Evolutionary conservation across 768 basidiomycete genomes (phyloP), one percentile per base, ranked within the genome.

Genomic region (Panellus pusillus): DNA sequence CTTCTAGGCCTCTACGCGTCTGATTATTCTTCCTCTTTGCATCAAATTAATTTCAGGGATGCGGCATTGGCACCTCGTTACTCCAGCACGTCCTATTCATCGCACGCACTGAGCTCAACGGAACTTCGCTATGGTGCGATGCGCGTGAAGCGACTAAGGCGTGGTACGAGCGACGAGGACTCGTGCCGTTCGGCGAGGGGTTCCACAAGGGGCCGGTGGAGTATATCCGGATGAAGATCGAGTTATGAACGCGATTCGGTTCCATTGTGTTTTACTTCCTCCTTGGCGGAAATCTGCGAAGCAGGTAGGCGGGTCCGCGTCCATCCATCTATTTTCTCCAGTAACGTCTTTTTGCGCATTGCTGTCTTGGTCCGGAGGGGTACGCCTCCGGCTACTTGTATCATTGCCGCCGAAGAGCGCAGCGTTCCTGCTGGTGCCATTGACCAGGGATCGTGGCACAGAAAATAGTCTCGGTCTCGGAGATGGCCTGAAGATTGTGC

Each of bases 171-270:
- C 78, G 72, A 54, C 74, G 79, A 52, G 82, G 80, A 3, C 70
- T 85, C 65, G 44, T 62, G 19, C 55, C 69, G n/a, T 80, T 83
- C 52, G 83, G 82, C 17, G 66, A 71, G 15, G 66, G 49, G 1
- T 84, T 86, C 65, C 81, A 62, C 68, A 84, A 83, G 68, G 75
- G 74, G 6, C 63, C 69, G 38, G 77, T 83, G 57, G 72, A 82
- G 68, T 86, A 84, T 63, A 67, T 80, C 58, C 72, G 79, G 46
- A 83, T 86, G 83, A 72, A 67, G 65, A 70, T 73, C 59, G 63
- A 60, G 9, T 35, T 35, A 35, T 35, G 32, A 35, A 35, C 32
- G 32, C 8, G 24, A 24, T 24, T 24, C 24, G 24, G 24, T 24
- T 24, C 24, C 24, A 24, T 24, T 24, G 24, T 24, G 24, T 24